phyloP scores from a whole-genome alignment of 441 rosid species.

The Adansonia gregorii region DNA sequence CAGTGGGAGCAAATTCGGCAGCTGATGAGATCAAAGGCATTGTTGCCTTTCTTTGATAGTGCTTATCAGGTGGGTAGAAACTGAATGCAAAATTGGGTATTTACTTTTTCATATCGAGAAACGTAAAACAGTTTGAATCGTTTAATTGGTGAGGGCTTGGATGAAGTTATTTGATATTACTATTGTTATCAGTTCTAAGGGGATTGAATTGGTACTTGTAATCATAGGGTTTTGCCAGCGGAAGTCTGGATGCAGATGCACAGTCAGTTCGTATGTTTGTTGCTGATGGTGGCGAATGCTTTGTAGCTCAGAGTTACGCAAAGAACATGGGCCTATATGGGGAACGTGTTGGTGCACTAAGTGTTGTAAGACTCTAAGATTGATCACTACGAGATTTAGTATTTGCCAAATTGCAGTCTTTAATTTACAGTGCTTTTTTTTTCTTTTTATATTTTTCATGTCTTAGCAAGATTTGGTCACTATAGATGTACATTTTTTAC shows the following conservation, averaged over 20 bases:
- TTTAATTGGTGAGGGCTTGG: conserved; percentile 6
- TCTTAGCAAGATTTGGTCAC: conserved; percentile 1
- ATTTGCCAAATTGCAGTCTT: neutral
- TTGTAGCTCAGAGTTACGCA: conserved; percentile 88
- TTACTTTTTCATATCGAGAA: neutral
- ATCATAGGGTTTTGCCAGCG: conserved; percentile 88
- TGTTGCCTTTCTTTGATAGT: conserved; percentile 95
- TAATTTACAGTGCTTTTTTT: neutral
- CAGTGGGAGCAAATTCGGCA: conserved; percentile 90
- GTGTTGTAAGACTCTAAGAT: conserved; percentile 62
- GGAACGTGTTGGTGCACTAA: conserved; percentile 94
- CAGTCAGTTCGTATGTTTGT: conserved; percentile 84
- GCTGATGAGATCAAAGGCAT: conserved; percentile 70
- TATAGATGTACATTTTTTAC: neutral
- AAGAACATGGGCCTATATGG: conserved; percentile 99
- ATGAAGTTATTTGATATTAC: neutral
- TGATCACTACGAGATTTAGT: neutral
- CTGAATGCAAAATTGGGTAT: conserved; percentile 1
- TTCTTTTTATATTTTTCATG: neutral
- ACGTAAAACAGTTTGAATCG: neutral
- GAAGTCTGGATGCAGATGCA: conserved; percentile 87
- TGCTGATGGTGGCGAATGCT: conserved; percentile 94
- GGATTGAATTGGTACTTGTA: neutral
- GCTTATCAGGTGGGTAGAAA: conserved; percentile 80
- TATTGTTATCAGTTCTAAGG: conserved; percentile 1